Evolutionary conservation across 2,329 filamentous ascomycete genomes (phyloP).

Genomic region (Penicillium sp.): DNA sequence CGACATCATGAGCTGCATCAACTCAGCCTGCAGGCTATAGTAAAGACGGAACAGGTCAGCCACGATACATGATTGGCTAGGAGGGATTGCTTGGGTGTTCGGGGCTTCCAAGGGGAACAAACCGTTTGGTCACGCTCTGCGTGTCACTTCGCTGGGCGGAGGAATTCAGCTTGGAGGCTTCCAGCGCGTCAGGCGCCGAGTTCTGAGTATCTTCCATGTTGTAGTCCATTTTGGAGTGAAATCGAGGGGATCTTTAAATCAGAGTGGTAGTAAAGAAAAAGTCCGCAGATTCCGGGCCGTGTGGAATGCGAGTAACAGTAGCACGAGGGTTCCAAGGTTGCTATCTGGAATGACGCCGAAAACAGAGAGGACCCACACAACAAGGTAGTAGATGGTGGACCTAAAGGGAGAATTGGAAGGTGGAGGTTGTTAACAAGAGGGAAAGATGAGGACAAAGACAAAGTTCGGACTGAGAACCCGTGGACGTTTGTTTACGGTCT

Average conservation of each 20-base stretch:
- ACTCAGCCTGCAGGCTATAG: slow-evolving; percentile 83
- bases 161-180: slow-evolving; percentile 61
- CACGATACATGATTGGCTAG: background rate
- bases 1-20: slow-evolving; percentile 98
- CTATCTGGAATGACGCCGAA: slow-evolving; percentile 36
- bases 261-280: slow-evolving; percentile 9
- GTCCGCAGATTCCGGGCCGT: slow-evolving; percentile 15
- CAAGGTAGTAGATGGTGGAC: background rate
- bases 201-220: slow-evolving; percentile 65
- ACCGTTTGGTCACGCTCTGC: slow-evolving; percentile 78
- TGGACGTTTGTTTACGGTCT: slow-evolving; percentile 5
- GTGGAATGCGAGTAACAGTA: slow-evolving; percentile 25
- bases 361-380: slow-evolving; percentile 14
- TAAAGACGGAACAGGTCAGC: background rate
- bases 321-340: slow-evolving; percentile 31
- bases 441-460: background rate
- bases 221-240: slow-evolving; percentile 50
- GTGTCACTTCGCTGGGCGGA: slow-evolving; percentile 61
- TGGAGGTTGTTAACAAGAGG: background rate
- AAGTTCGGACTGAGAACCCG: background rate
- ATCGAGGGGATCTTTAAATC: background rate
- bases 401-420: background rate
- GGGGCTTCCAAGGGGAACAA: slow-evolving; percentile 13
- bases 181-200: slow-evolving; percentile 61
- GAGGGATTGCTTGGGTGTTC: background rate